Evolutionary conservation across 75 land plant genomes (phyloP), one percentile per base, ranked within the genome.

Genomic region (Pseudotsuga menziesii): DNA sequence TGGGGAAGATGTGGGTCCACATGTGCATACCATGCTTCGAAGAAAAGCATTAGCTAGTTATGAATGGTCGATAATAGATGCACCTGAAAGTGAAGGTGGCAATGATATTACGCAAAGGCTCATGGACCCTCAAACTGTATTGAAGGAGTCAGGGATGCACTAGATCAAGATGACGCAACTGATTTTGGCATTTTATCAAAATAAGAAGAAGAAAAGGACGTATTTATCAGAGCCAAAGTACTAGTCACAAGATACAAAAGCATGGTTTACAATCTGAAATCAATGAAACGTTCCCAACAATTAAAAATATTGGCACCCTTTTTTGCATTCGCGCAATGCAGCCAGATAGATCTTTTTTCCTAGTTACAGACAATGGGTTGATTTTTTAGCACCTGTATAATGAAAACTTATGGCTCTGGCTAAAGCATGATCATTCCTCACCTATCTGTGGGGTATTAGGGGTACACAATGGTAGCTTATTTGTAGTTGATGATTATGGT

Each of bases 1-100:
- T 25, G 95, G 95, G 8, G 89, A 86, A 72, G 82, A 26, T 56
- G 44, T 74, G 52, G 89, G 89, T 54, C 90, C 89, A 73, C 63
- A 61, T 73, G 17, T 58, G 29, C 80, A 72, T 39, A 57, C 57
- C 35, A 80, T 11, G 67, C 13, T 52, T 56, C 41, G 85, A 61
- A 87, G 84, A 71, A 93, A 89, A 78, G 14, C 82, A 71, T 55
- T 77, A 35, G 13, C 48, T 55, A 82, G 82, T 54, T 93, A 89
- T 76, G 80, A 79, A 75, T 93, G 95, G 95, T 80, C 94, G 56
- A 59, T 93, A 19, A 25, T 93, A 82, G 95, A 93, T 73, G 86
- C 85, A 54, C 95, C 95, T 39, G 94, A 93, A 74, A 82, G 91
- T 54, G 95, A 93, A 83, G 95, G 95, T 71, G 90, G 95, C 83